Evolutionary conservation across 208 protist genomes (phyloP).

Genomic region (Leishmania gerbilli): DNA sequence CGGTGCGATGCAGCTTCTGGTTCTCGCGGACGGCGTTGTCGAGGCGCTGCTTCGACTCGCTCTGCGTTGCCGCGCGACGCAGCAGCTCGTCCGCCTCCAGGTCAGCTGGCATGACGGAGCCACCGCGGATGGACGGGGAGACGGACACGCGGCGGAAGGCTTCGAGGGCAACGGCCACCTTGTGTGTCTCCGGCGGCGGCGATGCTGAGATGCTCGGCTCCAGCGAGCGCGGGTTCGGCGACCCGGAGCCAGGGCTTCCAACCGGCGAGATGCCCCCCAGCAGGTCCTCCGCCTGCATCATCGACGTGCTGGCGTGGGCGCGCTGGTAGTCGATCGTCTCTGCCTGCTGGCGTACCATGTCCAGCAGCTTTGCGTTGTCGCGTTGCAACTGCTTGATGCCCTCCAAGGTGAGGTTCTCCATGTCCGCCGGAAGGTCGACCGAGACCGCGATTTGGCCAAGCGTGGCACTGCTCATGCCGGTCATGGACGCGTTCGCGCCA

Average conservation of each 20-base stretch:
- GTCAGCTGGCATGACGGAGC: constrained; percentile 38
- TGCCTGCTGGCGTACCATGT: constrained; percentile 56
- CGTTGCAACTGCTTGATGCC: constrained; percentile 61
- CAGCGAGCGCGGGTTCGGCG: constrained; percentile 33
- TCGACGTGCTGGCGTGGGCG: constrained; percentile 37
- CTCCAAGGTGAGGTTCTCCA: constrained; percentile 40
- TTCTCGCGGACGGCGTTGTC: constrained; percentile 47
- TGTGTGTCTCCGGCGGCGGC: constrained; percentile 8
- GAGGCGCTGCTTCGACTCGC: constrained; percentile 34
- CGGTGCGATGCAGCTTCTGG: constrained; percentile 32
- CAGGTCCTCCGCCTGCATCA: constrained; percentile 8
- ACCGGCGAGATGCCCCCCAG: constrained; percentile 37
- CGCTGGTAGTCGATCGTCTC: constrained; percentile 59
- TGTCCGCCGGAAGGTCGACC: constrained; percentile 35
- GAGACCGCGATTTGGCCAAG: constrained; percentile 51
- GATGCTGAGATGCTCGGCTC: constrained; percentile 19
- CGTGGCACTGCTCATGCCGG: constrained; percentile 30
- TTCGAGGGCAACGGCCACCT: constrained; percentile 16
- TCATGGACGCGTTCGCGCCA: constrained; percentile 12
- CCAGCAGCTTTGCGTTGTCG: constrained; percentile 64
- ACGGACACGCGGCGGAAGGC: constrained; percentile 46
- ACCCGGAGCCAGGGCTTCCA: constrained; percentile 18
- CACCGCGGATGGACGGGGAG: constrained; percentile 38
- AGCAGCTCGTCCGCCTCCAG: constrained; percentile 37
- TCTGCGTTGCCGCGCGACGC: constrained; percentile 33